These are phyloP conservation scores for Aspergillus calidoustus DNA, from an alignment of 2,329 filamentous ascomycete species.

Conservation along the genomic window DNA sequence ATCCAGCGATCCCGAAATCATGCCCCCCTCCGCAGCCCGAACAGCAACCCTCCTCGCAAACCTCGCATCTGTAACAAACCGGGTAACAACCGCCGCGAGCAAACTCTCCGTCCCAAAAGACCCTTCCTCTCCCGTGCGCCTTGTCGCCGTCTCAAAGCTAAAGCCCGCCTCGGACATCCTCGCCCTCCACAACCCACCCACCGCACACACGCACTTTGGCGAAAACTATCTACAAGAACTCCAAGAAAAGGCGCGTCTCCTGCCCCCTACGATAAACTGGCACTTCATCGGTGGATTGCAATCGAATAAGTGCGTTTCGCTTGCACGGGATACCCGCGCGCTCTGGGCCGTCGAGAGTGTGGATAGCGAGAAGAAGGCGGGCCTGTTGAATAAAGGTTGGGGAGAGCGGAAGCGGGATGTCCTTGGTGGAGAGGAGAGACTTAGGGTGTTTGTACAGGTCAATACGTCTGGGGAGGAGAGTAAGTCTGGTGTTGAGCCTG, in stretches of 20 bases:
- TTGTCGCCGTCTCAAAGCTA: conserved; percentile 95
- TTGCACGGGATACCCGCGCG: conserved; percentile 82
- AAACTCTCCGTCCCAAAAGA: conserved; percentile 23
- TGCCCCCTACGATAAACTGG: conserved; percentile 79
- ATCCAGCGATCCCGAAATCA: conserved; percentile 38
- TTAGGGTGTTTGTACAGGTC: conserved; percentile 87
- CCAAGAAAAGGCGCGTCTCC: conserved; percentile 77
- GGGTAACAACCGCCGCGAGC: conserved; percentile 58
- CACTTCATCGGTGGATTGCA: conserved; percentile 97
- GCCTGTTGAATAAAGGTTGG: conserved; percentile 77
- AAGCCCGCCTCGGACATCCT: conserved; percentile 93
- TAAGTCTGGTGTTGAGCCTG: conserved; percentile 81
- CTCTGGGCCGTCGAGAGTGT: conserved; percentile 92
- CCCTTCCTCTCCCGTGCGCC: conserved; percentile 52
- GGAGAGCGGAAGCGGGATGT: conserved; percentile 53
- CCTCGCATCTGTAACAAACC: conserved; percentile 63
- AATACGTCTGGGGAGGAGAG: conserved; percentile 88
- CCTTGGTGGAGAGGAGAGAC: conserved; percentile 42
- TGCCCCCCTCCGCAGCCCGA: conserved; percentile 63
- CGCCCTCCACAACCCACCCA: conserved; percentile 70
- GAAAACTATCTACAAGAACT: conserved; percentile 97
- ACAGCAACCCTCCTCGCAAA: conserved; percentile 67
- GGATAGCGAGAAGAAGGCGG: conserved; percentile 85
- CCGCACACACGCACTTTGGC: conserved; percentile 78
- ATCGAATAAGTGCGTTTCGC: conserved; percentile 86